Evolutionary conservation across 352 stramenopile genomes (phyloP).

Genomic region (Globisporangium solare): DNA sequence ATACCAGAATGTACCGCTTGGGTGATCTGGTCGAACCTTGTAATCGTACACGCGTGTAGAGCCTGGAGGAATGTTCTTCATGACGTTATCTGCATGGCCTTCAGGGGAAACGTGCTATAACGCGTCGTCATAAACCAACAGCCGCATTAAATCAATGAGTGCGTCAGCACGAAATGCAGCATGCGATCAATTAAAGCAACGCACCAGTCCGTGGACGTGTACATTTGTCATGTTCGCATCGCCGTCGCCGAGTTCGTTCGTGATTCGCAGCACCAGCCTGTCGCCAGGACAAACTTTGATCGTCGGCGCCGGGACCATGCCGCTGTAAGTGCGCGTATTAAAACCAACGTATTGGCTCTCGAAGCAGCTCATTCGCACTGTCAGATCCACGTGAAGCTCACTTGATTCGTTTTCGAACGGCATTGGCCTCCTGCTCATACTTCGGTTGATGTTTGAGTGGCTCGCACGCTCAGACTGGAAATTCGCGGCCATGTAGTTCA

Average conservation of each 20-base stretch:
- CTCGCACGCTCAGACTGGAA: constrained; percentile 3
- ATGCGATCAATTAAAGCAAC: neutral
- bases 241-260: constrained; percentile 46
- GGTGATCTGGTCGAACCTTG: constrained; percentile 62
- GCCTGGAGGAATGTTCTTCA: constrained; percentile 45
- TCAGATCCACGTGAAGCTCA: constrained; percentile 53
- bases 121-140: neutral
- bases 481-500: constrained; percentile 22
- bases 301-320: constrained; percentile 52
- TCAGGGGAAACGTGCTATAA: constrained; percentile 51
- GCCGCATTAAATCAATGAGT: too few relatives aligned
- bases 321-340: constrained; percentile 73
- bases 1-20: constrained; percentile 77
- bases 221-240: constrained; percentile 62
- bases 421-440: constrained; percentile 19
- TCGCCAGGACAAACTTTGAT: constrained; percentile 76
- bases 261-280: constrained; percentile 47
- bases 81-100: constrained; percentile 54
- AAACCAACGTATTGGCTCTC: constrained; percentile 71
- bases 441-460: neutral
- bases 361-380: constrained; percentile 51
- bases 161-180: too few relatives aligned
- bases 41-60: constrained; percentile 53
- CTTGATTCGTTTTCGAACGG: constrained; percentile 35
- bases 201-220: constrained; percentile 61